Percentiles rank a stretch among this genome's conserved stretches.
Evolutionary conservation across 2,329 filamentous ascomycete genomes (phyloP).

Genomic region (Ophiocordyceps camponoti-leonardi): DNA sequence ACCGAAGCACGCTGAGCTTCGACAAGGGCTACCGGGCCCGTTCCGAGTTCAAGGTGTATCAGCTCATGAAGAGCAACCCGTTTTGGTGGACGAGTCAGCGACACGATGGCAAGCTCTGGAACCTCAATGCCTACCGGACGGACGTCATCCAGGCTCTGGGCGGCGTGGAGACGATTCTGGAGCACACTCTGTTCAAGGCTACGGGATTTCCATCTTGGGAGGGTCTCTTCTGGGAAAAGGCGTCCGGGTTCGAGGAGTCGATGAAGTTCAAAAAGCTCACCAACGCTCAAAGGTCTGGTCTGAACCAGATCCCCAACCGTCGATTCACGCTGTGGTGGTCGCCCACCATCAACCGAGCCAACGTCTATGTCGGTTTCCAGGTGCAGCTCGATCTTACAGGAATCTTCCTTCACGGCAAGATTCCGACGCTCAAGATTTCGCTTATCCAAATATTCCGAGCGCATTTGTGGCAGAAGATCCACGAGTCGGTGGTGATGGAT

Average conservation of each 20-base stretch:
- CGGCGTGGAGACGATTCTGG: constrained; percentile 93
- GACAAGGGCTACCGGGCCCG: constrained; percentile 95
- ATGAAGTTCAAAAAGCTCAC: constrained; percentile 99
- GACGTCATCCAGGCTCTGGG: constrained; percentile 93
- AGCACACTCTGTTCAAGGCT: constrained; percentile 92
- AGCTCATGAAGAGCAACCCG: constrained; percentile 97
- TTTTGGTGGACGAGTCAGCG: constrained; percentile 99
- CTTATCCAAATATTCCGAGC: constrained; percentile 98
- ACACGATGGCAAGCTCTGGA: constrained; percentile 96
- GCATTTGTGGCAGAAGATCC: constrained; percentile 99
- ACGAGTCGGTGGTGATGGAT: constrained; percentile 98
- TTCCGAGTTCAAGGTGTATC: constrained; percentile 95
- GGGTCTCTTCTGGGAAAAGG: constrained; percentile 79
- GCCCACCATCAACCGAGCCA: constrained; percentile 81
- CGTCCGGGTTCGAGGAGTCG: constrained; percentile 34
- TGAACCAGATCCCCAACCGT: constrained; percentile 97
- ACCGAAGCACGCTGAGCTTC: constrained; percentile 89
- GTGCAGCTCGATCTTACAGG: constrained; percentile 94
- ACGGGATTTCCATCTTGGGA: constrained; percentile 97
- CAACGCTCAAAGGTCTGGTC: constrained; percentile 87
- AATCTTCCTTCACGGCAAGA: constrained; percentile 98
- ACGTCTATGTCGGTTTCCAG: constrained; percentile 98
- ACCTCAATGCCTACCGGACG: constrained; percentile 84
- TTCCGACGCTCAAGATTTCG: constrained; percentile 93
- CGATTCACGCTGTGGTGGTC: constrained; percentile 98